Evolutionary conservation across 257 asterid species (phyloP), one percentile per base, ranked within the genome.

Genomic region (Coffea canephora): DNA sequence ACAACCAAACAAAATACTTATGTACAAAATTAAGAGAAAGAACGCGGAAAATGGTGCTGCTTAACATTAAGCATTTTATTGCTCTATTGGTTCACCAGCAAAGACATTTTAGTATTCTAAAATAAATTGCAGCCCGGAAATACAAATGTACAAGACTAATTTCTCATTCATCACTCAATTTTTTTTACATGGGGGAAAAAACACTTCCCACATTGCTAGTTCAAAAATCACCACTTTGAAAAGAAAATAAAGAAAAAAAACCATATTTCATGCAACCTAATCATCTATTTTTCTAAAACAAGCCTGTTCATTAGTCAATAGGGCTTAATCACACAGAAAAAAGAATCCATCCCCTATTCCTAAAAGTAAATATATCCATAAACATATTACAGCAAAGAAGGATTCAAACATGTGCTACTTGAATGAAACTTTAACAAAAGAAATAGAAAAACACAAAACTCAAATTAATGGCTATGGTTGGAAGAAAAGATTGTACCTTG

Each of bases 401-500:
- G 50, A 46, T 46, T 46, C 50, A 46, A 46, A 7, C 50, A 46
- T 7, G 50, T 46, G 12, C 43, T 39, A 39, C 50, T 46, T 46
- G 8, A 9, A 9, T 46, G 50, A 46, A 12, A 50, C 3, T 12
- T 50, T 2, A 67, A 27, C 9, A 62, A 64, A 76, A 76, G 71
- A 46, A 76, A 15, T n/a, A 46, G 12, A 65, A 23, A 52, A 39
- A 11, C 3, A 75, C 11, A 75, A 75, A 75, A 15, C 21, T 54
- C 41, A 39, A 54, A 54, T 14, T 54, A 4, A 21, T 46, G 8
- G 49, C 16, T 0, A 12, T 23, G 25, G n/a, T n/a, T 13, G 57
- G 5, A 71, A 45, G 6, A 55, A 45, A 52, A 31, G 11, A 69
- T 34, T 73, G 80, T 82, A 93, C 96, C 95, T 87, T 86, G 97